A percentile compares a stretch with the other conserved stretches of the same genome.
Evolutionary conservation across 495 filamentous ascomycete species (phyloP).

Genomic region (Tuber brumale): DNA sequence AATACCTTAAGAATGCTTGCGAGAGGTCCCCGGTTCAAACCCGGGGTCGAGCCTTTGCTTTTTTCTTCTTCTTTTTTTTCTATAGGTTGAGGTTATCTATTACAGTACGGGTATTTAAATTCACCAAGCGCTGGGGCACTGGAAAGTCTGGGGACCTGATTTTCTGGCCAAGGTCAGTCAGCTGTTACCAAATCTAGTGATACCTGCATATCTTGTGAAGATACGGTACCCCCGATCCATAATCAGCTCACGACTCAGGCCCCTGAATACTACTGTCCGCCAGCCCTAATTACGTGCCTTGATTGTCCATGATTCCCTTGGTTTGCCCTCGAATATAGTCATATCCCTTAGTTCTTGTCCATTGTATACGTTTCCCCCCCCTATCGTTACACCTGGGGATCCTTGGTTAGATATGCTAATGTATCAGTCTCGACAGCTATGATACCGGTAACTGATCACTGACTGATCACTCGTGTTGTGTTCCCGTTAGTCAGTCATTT

Average conservation of each 20-base stretch:
- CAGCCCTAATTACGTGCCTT: background rate
- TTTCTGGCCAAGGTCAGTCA: too few relatives aligned
- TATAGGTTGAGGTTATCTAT: background rate
- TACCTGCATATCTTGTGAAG: too few relatives aligned
- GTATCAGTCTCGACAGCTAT: background rate
- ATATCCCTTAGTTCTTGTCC: background rate
- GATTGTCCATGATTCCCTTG: background rate
- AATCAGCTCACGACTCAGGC: too few relatives aligned
- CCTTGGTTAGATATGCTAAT: background rate
- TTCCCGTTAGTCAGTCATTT: background rate
- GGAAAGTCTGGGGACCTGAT: too few relatives aligned
- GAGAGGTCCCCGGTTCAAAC: conserved; percentile 38
- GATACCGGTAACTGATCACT: background rate
- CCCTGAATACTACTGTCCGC: too few relatives aligned
- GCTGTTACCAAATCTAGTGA: too few relatives aligned
- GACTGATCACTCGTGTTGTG: background rate
- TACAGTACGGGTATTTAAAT: too few relatives aligned
- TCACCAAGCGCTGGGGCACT: too few relatives aligned
- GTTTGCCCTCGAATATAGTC: background rate
- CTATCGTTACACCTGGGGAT: background rate
- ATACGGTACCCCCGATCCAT: too few relatives aligned
- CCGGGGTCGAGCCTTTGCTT: conserved; percentile 28
- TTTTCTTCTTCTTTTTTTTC: background rate
- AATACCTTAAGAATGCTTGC: conserved; percentile 24
- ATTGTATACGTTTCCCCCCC: background rate